Percentiles rank a stretch among this genome's conserved stretches.
These are phyloP conservation scores for Colletotrichum filicis DNA, from an alignment of 2,329 filamentous ascomycete genomes.

Conservation along the genomic window DNA sequence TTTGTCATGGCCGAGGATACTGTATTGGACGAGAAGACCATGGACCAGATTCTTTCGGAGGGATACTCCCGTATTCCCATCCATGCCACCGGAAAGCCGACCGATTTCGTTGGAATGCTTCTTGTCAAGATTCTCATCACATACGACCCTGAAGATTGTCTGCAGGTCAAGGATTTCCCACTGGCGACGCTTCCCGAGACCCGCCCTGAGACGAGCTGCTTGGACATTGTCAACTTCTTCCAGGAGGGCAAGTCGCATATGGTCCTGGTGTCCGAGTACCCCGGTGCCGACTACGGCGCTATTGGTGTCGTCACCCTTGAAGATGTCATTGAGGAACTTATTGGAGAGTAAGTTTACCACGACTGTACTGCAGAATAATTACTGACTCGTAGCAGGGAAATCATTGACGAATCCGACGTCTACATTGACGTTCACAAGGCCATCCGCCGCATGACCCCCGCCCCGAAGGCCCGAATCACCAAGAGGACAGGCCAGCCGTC, in stretches of 20 bases:
- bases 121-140: slow-evolving; percentile 99
- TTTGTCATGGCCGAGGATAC: slow-evolving; percentile 98
- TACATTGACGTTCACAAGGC: slow-evolving; percentile 99
- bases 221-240: slow-evolving; percentile 99
- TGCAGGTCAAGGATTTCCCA: slow-evolving; percentile 88
- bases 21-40: slow-evolving; percentile 90
- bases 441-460: slow-evolving; percentile 87
- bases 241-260: slow-evolving; percentile 99
- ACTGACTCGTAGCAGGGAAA: slow-evolving; percentile 72
- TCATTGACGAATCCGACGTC: slow-evolving; percentile 98
- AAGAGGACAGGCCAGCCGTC: slow-evolving; percentile 49
- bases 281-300: slow-evolving; percentile 90
- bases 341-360: slow-evolving; percentile 83
- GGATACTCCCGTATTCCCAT: slow-evolving; percentile 98
- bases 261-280: slow-evolving; percentile 91
- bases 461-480: slow-evolving; percentile 76
- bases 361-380: neutral
- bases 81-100: slow-evolving; percentile 82
- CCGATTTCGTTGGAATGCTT: slow-evolving; percentile 97
- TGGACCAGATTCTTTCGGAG: slow-evolving; percentile 91
- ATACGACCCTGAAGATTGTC: slow-evolving; percentile 94
- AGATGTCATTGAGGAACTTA: slow-evolving; percentile 98
- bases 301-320: slow-evolving; percentile 95
- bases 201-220: slow-evolving; percentile 91
- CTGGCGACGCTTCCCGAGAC: slow-evolving; percentile 96